Base-by-base conservation (phyloP, 1,284 basidiomycete genomes). In the Pholiota adiposa region DNA sequence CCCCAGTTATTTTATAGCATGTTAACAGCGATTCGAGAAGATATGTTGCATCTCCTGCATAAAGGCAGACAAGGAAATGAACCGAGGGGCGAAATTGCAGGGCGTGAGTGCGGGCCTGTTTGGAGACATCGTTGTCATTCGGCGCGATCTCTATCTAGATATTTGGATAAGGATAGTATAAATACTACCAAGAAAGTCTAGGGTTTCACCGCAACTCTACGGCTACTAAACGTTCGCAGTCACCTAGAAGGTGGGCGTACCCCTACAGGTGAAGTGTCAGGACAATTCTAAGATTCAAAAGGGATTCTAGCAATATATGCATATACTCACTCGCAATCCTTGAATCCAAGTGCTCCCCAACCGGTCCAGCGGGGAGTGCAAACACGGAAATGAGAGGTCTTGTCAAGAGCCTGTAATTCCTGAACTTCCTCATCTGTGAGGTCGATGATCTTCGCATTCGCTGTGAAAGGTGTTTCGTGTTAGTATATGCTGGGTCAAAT, bases 331-430 rank as follows among this genome's bases (percentile, higher is more conserved):
- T 62, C 54, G 73, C 81, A 83, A 68, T 88, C 86, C 19, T 79
- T 78, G 80, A 89, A 88, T 4, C 86, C 87, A 51, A 89, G 80
- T 61, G 73, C 65, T 16, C 86, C 86, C 75, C 80, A 87, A 60
- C 86, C 85, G 50, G 85, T 84, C 86, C 86, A 88, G 59, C 70
- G 70, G 4, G 88, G 87, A 64, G 79, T 78, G 73, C 86, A 89
- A 52, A 79, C 84, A 61, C 85, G 82, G 81, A 86, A 87, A 70
- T 84, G 81, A 36, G 71, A 67, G 5, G 76, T 79, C 73, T 87
- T 83, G 72, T 88, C 81, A 53, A 89, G 85, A 6, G 66, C 73
- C 12, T 82, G 72, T 44, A 90, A 77, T 67, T 85, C 80, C 50
- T 74, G 66, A 40, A 89, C 75, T 51, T 89, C 88, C 48, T 82